Evolutionary conservation across 2,329 filamentous ascomycete species (phyloP).

Genomic region (Penicillium oxalicum): DNA sequence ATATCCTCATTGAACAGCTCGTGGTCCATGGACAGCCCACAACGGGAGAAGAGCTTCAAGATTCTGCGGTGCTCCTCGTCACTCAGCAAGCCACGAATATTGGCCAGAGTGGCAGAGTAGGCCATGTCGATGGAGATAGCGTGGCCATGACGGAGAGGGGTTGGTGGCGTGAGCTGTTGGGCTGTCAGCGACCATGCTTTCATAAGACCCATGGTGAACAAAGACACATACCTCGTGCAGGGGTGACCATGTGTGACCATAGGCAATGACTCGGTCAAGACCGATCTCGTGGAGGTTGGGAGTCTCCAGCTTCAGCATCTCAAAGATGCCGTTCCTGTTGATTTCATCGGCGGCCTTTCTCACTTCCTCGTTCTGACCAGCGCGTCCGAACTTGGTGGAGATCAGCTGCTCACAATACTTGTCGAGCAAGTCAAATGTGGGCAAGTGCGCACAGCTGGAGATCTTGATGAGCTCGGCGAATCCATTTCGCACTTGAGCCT

Average conservation of each 20-base stretch:
- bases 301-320: conserved; percentile 2
- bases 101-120: conserved; percentile 2
- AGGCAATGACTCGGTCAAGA: conserved; percentile 2
- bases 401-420: conserved; percentile 3
- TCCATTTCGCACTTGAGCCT: conserved; percentile 2
- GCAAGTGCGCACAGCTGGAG: conserved; percentile 3
- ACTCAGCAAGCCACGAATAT: conserved; percentile 1
- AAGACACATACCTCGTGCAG: conserved; percentile 2
- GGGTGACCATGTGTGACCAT: conserved; percentile 2
- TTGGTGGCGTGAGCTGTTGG: not conserved
- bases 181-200: not conserved
- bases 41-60: not conserved
- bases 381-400: not conserved
- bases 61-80: not conserved
- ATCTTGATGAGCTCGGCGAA: conserved; percentile 5
- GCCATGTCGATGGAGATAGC: conserved; percentile 5
- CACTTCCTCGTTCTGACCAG: not conserved
- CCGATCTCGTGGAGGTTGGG: conserved; percentile 3
- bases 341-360: conserved; percentile 1
- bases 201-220: too few relatives aligned
- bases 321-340: conserved; percentile 3
- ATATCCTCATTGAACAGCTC: conserved; percentile 4
- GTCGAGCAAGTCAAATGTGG: not conserved
- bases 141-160: conserved; percentile 1
- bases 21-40: conserved; percentile 1